Conservation (phyloP, 1,139 yeast species). For the Sugiyamaella sp. region DNA sequence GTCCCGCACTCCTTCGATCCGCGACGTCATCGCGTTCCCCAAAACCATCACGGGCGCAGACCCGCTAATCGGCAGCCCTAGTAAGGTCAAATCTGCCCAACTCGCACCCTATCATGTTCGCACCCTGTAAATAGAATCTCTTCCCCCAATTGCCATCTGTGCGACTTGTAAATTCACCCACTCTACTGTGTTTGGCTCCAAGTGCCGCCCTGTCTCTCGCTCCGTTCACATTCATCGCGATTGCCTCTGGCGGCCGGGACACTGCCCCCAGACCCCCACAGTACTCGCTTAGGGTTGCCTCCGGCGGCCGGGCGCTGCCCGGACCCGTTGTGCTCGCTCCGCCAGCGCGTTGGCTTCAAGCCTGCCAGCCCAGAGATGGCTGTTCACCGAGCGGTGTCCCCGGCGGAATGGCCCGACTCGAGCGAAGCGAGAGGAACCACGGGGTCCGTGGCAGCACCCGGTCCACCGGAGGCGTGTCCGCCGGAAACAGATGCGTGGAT, state of each 20-base stretch:
- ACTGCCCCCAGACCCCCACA: background rate
- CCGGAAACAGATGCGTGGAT: too few relatives aligned
- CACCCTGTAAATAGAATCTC: background rate
- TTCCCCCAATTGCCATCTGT: background rate
- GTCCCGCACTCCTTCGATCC: constrained; percentile 68
- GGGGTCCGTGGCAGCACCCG: background rate
- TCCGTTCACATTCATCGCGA: too few relatives aligned
- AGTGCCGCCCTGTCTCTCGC: background rate
- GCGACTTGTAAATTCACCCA: too few relatives aligned
- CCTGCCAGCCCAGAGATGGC: too few relatives aligned
- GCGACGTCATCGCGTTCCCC: constrained; percentile 97
- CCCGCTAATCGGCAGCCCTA: constrained; percentile 85
- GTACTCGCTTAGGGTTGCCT: background rate
- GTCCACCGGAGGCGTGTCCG: constrained; percentile 1
- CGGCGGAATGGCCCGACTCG: background rate
- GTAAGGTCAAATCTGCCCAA: constrained; percentile 54
- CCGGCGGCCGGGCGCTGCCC: background rate
- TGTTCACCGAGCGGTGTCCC: background rate
- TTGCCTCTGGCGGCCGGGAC: constrained; percentile 4
- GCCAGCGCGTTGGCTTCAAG: too few relatives aligned
- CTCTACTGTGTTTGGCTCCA: too few relatives aligned
- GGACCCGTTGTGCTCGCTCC: background rate
- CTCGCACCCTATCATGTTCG: constrained; percentile 42
- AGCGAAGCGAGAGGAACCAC: constrained; percentile 1
- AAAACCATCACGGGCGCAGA: constrained; percentile 89